These are phyloP conservation scores for Monilinia aucupariae DNA, from an alignment of 2,329 filamentous ascomycete genomes.

Conservation along the genomic window DNA sequence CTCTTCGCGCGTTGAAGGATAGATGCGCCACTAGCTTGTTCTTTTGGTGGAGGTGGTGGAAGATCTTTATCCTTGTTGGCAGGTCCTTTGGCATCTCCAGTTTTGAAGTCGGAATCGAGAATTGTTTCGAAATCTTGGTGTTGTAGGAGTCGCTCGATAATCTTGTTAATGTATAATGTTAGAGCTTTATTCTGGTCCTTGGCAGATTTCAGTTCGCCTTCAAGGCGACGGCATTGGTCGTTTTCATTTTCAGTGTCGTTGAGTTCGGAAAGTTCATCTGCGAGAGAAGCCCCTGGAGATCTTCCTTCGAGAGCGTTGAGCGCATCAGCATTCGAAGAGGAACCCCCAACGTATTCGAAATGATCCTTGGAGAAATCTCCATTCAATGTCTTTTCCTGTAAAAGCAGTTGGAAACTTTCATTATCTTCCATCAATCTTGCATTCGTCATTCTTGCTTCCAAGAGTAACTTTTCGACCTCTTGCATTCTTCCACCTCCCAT, in stretches of 20 bases:
- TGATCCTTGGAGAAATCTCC: constrained; percentile 83
- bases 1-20: constrained; percentile 58
- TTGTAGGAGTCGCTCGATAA: constrained; percentile 89
- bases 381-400: constrained; percentile 92
- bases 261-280: constrained; percentile 76
- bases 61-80: constrained; percentile 68
- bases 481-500: constrained; percentile 80
- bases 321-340: constrained; percentile 56
- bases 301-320: constrained; percentile 59
- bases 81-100: constrained; percentile 18
- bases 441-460: constrained; percentile 93
- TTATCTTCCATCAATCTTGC: constrained; percentile 97
- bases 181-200: constrained; percentile 97
- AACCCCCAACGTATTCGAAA: constrained; percentile 55
- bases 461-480: constrained; percentile 82
- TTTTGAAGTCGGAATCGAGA: constrained; percentile 64
- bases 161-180: constrained; percentile 97
- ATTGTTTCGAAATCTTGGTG: constrained; percentile 95
- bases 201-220: constrained; percentile 70
- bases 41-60: constrained; percentile 59
- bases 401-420: constrained; percentile 91
- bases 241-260: constrained; percentile 54
- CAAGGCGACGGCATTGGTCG: constrained; percentile 61
- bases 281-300: constrained; percentile 55
- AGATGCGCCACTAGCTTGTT: constrained; percentile 41